A percentile compares a stretch with the other conserved stretches of the same genome.
Conservation (phyloP, 352 stramenopile species). For the Globisporangium lucens region DNA sequence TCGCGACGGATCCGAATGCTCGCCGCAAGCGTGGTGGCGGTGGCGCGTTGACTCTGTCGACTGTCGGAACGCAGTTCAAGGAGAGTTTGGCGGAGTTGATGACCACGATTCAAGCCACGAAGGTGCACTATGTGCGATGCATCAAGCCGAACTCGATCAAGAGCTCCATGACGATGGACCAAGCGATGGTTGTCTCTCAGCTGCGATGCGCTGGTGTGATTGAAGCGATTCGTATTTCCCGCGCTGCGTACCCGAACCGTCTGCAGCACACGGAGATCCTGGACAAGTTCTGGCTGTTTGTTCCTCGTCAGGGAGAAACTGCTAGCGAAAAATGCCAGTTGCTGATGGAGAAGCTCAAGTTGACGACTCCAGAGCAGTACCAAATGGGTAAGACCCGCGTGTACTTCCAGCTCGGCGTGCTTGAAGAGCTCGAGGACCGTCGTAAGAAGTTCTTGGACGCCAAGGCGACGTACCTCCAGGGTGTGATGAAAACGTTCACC, state of each 20-base stretch:
- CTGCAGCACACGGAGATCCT: slow-evolving; percentile 88
- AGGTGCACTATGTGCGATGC: slow-evolving; percentile 98
- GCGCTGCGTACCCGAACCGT: slow-evolving; percentile 98
- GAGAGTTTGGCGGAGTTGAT: slow-evolving; percentile 93
- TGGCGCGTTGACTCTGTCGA: slow-evolving; percentile 62
- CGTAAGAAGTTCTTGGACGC: slow-evolving; percentile 84
- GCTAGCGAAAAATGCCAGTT: slow-evolving; percentile 66
- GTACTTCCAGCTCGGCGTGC: slow-evolving; percentile 84
- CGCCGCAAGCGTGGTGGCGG: slow-evolving; percentile 54
- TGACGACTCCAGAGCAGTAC: slow-evolving; percentile 69
- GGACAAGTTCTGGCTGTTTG: slow-evolving; percentile 83
- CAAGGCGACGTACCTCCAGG: slow-evolving; percentile 75
- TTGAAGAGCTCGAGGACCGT: slow-evolving; percentile 83
- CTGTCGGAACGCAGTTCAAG: slow-evolving; percentile 91
- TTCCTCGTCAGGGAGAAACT: slow-evolving; percentile 53
- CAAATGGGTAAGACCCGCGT: slow-evolving; percentile 86
- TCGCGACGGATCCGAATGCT: slow-evolving; percentile 26
- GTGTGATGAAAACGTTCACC: slow-evolving; percentile 75
- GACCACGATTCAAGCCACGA: slow-evolving; percentile 93
- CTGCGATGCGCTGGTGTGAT: slow-evolving; percentile 98
- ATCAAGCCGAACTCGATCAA: slow-evolving; percentile 99
- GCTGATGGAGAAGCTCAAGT: slow-evolving; percentile 79
- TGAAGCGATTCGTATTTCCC: slow-evolving; percentile 97
- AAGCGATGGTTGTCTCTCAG: slow-evolving; percentile 95
- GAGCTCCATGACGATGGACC: slow-evolving; percentile 87